phyloP scores from a whole-genome alignment of 2,329 filamentous ascomycete genomes.

The Lecanicillium sp. region DNA sequence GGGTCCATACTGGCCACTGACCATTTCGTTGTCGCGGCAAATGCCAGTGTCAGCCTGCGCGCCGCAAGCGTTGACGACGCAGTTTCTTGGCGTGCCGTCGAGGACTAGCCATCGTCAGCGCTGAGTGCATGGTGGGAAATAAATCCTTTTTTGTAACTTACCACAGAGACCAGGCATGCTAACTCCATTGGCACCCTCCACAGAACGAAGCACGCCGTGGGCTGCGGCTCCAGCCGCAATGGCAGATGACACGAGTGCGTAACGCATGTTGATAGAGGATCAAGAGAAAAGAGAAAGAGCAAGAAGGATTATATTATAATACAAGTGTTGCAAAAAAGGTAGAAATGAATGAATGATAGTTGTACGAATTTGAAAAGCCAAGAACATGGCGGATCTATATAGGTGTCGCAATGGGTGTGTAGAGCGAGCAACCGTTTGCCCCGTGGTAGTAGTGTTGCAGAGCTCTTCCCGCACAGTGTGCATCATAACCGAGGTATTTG shows the following conservation, averaged over 20 bases:
- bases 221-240: conserved; percentile 17
- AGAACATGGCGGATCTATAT: too few relatives aligned
- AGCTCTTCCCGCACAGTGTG: too few relatives aligned
- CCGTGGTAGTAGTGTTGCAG: too few relatives aligned
- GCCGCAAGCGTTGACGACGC: conserved; percentile 46
- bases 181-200: conserved; percentile 49
- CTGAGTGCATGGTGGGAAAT: background rate
- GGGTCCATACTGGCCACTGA: conserved; percentile 38
- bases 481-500: too few relatives aligned
- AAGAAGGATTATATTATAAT: background rate
- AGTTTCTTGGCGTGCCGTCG: conserved; percentile 57
- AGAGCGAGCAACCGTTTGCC: too few relatives aligned
- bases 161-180: conserved; percentile 44
- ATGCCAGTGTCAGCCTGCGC: conserved; percentile 56
- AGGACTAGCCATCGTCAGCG: conserved; percentile 27
- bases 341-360: background rate
- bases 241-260: background rate
- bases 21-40: conserved; percentile 49
- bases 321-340: background rate
- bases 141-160: background rate
- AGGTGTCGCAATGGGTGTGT: too few relatives aligned
- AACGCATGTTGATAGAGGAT: conserved; percentile 5
- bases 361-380: too few relatives aligned
- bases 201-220: conserved; percentile 45
- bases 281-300: background rate